Evolutionary conservation across 129 eudicot genomes (phyloP).

Genomic region (Calendula officinalis): DNA sequence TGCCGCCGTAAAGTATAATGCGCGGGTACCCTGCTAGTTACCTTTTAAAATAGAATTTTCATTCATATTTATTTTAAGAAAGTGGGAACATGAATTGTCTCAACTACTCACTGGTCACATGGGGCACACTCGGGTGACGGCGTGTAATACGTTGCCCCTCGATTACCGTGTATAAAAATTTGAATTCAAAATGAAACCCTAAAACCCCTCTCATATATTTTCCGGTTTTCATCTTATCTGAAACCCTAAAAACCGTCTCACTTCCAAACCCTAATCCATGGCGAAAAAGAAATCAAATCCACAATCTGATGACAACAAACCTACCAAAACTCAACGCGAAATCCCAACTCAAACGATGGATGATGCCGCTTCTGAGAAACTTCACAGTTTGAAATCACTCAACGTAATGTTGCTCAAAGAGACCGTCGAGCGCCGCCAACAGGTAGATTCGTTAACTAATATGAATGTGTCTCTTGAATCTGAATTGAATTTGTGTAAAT

Average conservation of each 20-base stretch:
- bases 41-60: too few species aligned
- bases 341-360: slow-evolving; percentile 21
- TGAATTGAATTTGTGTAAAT: slow-evolving; percentile 51
- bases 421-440: slow-evolving; percentile 67
- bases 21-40: too few species aligned
- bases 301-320: slow-evolving; percentile 25
- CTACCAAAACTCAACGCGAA: neutral
- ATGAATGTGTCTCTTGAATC: slow-evolving; percentile 43
- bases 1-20: too few species aligned
- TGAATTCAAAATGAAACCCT: slow-evolving; percentile 44
- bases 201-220: slow-evolving; percentile 21
- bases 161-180: slow-evolving; percentile 21
- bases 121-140: neutral
- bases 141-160: slow-evolving; percentile 22
- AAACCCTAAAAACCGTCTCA: slow-evolving; percentile 27
- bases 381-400: slow-evolving; percentile 57
- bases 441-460: slow-evolving; percentile 48
- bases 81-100: too few species aligned
- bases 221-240: neutral
- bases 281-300: slow-evolving; percentile 69
- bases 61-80: too few species aligned
- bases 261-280: slow-evolving; percentile 43
- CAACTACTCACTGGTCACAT: too few species aligned
- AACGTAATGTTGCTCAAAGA: slow-evolving; percentile 66
- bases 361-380: slow-evolving; percentile 45